Percentiles rank a stretch among this genome's conserved stretches.
phyloP scores from a whole-genome alignment of 2,329 filamentous ascomycete species.

The Fusarium pilosicola region DNA sequence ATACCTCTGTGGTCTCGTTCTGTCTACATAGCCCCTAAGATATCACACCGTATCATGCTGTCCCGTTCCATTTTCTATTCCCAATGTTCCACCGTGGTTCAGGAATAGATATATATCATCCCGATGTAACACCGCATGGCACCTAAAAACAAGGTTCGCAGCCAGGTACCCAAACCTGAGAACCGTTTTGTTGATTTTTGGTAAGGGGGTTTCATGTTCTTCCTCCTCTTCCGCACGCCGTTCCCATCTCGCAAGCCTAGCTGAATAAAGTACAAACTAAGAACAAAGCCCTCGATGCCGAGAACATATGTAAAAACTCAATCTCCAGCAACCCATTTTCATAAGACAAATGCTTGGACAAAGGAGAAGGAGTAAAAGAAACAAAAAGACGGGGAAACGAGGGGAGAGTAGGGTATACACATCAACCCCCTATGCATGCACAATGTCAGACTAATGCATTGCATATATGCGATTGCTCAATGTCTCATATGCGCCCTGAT shows the following conservation, averaged over 20 bases:
- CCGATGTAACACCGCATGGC: slow-evolving; percentile 42
- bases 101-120: slow-evolving; percentile 20
- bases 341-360: slow-evolving; percentile 14
- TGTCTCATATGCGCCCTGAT: slow-evolving; percentile 22
- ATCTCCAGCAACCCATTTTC: slow-evolving; percentile 18
- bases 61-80: slow-evolving; percentile 20
- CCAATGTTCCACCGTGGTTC: not conserved
- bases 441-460: slow-evolving; percentile 24
- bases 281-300: slow-evolving; percentile 6
- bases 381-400: slow-evolving; percentile 13
- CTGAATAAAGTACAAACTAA: slow-evolving; percentile 38
- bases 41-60: slow-evolving; percentile 1
- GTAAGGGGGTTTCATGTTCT: not conserved
- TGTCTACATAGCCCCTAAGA: slow-evolving; percentile 22
- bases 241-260: slow-evolving; percentile 30
- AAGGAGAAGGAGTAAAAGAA: slow-evolving; percentile 28
- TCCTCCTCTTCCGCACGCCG: not conserved
- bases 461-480: slow-evolving; percentile 13
- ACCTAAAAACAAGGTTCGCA: slow-evolving; percentile 29
- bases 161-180: slow-evolving; percentile 34
- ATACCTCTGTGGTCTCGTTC: slow-evolving; percentile 6
- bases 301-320: slow-evolving; percentile 4
- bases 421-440: slow-evolving; percentile 19
- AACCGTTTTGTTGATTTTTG: not conserved
- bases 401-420: slow-evolving; percentile 15